Evolutionary conservation across 108 stramenopile genomes (phyloP).

Genomic region (Discostella pseudostelligera): DNA sequence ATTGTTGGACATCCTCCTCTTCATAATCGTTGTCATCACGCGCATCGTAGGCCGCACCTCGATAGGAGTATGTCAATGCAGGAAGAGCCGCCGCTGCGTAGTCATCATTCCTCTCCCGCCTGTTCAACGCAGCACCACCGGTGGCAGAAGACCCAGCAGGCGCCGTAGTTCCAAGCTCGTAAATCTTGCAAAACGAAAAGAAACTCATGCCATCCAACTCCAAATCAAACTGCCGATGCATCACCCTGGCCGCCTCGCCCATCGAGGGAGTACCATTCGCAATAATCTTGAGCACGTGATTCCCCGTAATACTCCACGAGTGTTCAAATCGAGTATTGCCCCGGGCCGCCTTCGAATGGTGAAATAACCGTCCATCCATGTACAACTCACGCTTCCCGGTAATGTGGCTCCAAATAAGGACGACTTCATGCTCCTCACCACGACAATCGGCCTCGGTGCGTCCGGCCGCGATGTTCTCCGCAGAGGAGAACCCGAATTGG

Average conservation of each 20-base stretch:
- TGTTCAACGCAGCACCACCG: background rate
- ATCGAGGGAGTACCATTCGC: conserved; percentile 56
- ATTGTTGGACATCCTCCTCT: background rate
- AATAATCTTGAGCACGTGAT: conserved; percentile 61
- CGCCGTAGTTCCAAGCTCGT: conserved; percentile 58
- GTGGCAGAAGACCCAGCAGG: background rate
- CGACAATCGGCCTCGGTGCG: conserved; percentile 41
- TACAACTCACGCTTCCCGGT: conserved; percentile 46
- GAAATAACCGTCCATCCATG: conserved; percentile 56
- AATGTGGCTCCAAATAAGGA: conserved; percentile 46
- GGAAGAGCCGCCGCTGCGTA: background rate
- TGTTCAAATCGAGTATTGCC: conserved; percentile 62
- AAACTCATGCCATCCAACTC: conserved; percentile 74
- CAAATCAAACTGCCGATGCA: conserved; percentile 68
- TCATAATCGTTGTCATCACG: conserved; percentile 6
- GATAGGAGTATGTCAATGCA: conserved; percentile 4
- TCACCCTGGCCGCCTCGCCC: background rate
- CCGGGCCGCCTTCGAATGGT: conserved; percentile 50
- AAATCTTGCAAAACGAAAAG: conserved; percentile 77
- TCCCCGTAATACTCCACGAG: conserved; percentile 55
- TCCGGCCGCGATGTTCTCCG: conserved; percentile 35
- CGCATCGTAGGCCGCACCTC: background rate
- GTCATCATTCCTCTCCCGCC: background rate
- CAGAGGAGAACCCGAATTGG: conserved; percentile 42
- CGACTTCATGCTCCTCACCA: conserved; percentile 55